Conservation (phyloP, 169 alveolate species). For the Eimeria praecox region DNA sequence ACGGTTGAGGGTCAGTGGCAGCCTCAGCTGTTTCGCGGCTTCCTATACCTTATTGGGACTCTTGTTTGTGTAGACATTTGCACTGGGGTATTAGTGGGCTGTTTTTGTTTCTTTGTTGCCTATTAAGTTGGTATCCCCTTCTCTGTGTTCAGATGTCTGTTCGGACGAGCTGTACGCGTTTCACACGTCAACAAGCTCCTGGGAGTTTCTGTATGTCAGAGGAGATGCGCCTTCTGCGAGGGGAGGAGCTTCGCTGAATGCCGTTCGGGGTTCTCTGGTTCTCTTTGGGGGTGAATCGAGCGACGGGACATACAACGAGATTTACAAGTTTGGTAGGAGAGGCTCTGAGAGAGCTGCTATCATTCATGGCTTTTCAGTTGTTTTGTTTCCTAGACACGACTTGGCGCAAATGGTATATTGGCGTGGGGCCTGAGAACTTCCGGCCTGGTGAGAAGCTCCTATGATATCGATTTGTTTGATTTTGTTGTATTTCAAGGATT, state of each 20-base stretch:
- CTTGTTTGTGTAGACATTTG: too few relatives aligned
- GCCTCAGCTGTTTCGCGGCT: not conserved
- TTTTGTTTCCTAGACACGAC: conserved; percentile 3
- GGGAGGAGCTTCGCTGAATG: conserved; percentile 80
- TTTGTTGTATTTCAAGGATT: not conserved
- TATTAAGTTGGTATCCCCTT: too few relatives aligned
- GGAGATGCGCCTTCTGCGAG: conserved; percentile 82
- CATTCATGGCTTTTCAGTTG: not conserved
- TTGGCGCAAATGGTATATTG: conserved; percentile 66
- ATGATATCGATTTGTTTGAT: not conserved
- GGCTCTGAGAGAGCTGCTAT: not conserved
- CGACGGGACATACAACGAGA: conserved; percentile 83
- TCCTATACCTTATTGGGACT: not conserved
- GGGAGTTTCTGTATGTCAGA: conserved; percentile 55
- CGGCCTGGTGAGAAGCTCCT: conserved; percentile 49
- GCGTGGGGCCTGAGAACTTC: conserved; percentile 71
- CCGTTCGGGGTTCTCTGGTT: conserved; percentile 51
- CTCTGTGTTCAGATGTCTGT: conserved; percentile 48
- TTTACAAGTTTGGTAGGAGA: conserved; percentile 80
- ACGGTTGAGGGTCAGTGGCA: conserved; percentile 48
- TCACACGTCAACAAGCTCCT: conserved; percentile 73
- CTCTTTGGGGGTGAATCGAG: conserved; percentile 80
- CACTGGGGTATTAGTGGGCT: too few relatives aligned
- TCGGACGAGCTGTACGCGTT: conserved; percentile 77
- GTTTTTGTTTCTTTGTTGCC: too few relatives aligned